Base-by-base conservation (phyloP, 2,329 filamentous ascomycete species). In the Gnomoniopsis smithogilvyi region DNA sequence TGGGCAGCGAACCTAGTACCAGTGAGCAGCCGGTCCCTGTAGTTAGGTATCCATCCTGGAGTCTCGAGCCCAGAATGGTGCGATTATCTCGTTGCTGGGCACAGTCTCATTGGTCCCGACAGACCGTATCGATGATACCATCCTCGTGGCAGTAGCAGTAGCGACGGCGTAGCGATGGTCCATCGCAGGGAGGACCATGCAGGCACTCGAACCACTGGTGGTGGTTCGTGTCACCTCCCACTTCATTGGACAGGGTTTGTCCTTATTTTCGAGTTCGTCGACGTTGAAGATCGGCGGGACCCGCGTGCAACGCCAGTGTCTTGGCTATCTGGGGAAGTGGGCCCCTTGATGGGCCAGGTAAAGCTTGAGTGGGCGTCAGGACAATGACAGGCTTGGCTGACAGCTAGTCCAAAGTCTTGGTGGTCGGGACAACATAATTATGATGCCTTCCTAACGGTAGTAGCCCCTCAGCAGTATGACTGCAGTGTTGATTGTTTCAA, bases 21-120 rank as follows among this genome's bases (percentile, higher is more conserved):
- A 30, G 26, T 30, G 26, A 30, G 26, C 4, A 30, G 26, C 4
- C 8, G 4, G 26, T 30, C 26, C 26, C 26, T 30, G 4, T 30
- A 8, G 26, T 4, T 30, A 8, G 26, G 26, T 30, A 30, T 4
- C 26, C 26, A 4, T 30, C 4, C 26, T 4, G 26, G 26, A 8
- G 26, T 30, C 26, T 30, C 8, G 26, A 30, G 26, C 30, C 17
- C 19, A 33, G 17, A 8, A 30, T 45, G 36, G n/a, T 38, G 34
- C 36, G 6, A 26, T 46, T 2, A n/a, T 12, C 19, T 26, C 14
- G n/a, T 48, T 2, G 22, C 26, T 22, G 21, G 30, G 12, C 11
- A 6, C 8, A 36, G n/a, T 58, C 30, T 43, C 41, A 58, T 58
- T 58, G 55, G 55, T 19, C 33, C 41, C 41, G 48, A 58, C 41